Percentiles rank a stretch among this genome's conserved stretches.
Evolutionary conservation across 139 green algal genomes (phyloP).

Genomic region (Marvania coccoides): DNA sequence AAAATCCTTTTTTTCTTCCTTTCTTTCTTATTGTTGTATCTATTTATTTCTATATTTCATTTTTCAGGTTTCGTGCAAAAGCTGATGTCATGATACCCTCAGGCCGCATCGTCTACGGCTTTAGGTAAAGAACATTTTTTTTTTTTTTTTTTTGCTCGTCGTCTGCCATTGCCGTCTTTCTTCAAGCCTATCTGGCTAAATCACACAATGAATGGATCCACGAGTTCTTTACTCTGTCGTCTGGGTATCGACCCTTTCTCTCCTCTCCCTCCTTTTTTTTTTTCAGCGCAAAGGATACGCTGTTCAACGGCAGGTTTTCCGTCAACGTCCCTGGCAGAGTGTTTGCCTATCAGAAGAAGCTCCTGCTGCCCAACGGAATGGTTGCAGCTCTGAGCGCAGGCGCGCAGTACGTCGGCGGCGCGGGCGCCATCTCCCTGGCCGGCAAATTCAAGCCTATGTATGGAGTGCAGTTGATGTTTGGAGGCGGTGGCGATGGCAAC

Average conservation of each 20-base stretch:
- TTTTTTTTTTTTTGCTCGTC: no score
- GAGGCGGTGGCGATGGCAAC: neutral
- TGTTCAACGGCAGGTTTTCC: neutral
- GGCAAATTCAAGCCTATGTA: neutral
- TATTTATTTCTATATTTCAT: neutral
- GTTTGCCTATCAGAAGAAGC: neutral
- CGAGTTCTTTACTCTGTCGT: no score
- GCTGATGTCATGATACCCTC: slow-evolving; percentile 4
- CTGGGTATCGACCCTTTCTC: no score
- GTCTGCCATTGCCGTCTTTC: no score
- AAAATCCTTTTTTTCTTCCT: no score
- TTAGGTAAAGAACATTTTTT: no score
- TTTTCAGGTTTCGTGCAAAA: slow-evolving; percentile 2
- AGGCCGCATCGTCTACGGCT: neutral
- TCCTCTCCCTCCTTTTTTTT: no score
- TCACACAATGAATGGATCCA: no score
- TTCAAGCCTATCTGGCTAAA: no score
- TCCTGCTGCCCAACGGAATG: neutral
- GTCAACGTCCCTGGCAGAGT: neutral
- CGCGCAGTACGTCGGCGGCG: neutral
- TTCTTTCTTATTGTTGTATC: no score
- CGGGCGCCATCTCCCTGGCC: no score
- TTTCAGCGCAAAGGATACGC: neutral
- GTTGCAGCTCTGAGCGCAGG: neutral
- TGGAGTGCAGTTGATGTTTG: neutral